phyloP scores from a whole-genome alignment of 352 stramenopile genomes.

The Pythium phragmitis region DNA sequence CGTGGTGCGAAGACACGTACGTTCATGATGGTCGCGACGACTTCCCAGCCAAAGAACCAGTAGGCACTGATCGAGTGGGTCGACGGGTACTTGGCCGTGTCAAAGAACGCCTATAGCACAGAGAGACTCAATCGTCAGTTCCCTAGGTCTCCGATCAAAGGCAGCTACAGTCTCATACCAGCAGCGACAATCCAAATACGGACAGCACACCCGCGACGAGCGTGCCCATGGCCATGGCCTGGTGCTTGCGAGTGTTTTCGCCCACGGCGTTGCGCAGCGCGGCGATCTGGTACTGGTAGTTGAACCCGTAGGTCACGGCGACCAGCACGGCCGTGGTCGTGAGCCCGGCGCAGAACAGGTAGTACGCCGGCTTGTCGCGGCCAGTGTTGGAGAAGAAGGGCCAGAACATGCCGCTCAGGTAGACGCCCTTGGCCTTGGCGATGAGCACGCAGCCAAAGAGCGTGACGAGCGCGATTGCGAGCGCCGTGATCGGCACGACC shows the following conservation, averaged over 20 bases:
- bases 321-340: conserved; percentile 43
- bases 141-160: neutral
- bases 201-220: conserved; percentile 38
- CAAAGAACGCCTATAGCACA: conserved; percentile 40
- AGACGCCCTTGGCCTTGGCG: conserved; percentile 53
- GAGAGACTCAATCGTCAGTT: neutral
- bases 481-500: conserved; percentile 38
- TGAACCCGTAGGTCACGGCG: conserved; percentile 49
- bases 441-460: conserved; percentile 58
- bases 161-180: conserved; percentile 28
- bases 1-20: conserved; percentile 25
- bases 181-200: conserved; percentile 45
- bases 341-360: conserved; percentile 58
- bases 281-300: conserved; percentile 44
- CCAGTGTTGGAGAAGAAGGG: conserved; percentile 67
- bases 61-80: conserved; percentile 47
- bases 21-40: conserved; percentile 48
- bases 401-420: conserved; percentile 51
- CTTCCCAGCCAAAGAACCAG: conserved; percentile 62
- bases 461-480: conserved; percentile 41
- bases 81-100: conserved; percentile 42
- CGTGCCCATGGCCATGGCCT: conserved; percentile 29
- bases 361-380: conserved; percentile 55
- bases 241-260: conserved; percentile 24
- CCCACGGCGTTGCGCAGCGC: conserved; percentile 26